phyloP scores from a whole-genome alignment of 257 asterid species.

The Thymus quinquecostatus region DNA sequence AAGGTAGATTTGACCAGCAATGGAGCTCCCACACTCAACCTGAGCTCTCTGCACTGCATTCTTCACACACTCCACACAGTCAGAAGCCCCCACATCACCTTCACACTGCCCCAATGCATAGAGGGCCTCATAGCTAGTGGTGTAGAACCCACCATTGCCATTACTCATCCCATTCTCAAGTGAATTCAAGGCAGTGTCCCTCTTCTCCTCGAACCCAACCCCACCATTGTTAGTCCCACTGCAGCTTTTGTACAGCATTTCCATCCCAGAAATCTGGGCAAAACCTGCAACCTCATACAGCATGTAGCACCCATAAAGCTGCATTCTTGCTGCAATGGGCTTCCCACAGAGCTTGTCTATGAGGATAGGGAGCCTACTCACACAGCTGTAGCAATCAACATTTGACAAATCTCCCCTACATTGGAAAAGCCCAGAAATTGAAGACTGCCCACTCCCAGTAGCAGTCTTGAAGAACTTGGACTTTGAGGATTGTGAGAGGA shows the following conservation, averaged over 20 bases:
- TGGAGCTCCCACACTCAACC: conserved; percentile 94
- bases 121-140: conserved; percentile 61
- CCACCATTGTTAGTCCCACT: conserved; percentile 76
- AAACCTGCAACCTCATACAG: conserved; percentile 85
- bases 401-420: conserved; percentile 90
- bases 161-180: conserved; percentile 68
- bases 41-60: conserved; percentile 91
- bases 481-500: conserved; percentile 85
- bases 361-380: conserved; percentile 76
- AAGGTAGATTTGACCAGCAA: conserved; percentile 83
- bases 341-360: conserved; percentile 87
- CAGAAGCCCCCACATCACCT: conserved; percentile 82
- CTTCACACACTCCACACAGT: conserved; percentile 87
- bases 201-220: conserved; percentile 77
- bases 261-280: conserved; percentile 89
- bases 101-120: conserved; percentile 93
- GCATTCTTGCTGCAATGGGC: conserved; percentile 86
- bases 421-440: conserved; percentile 82
- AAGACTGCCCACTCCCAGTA: conserved; percentile 64
- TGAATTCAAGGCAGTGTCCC: conserved; percentile 75
- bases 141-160: conserved; percentile 63
- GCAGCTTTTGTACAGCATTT: conserved; percentile 82
- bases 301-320: conserved; percentile 91
- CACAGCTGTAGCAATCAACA: conserved; percentile 85
- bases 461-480: conserved; percentile 73